Evolutionary conservation across 306 rosid genomes (phyloP), one percentile per base, ranked within the genome.

Genomic region (Pachyrhizus erosus): DNA sequence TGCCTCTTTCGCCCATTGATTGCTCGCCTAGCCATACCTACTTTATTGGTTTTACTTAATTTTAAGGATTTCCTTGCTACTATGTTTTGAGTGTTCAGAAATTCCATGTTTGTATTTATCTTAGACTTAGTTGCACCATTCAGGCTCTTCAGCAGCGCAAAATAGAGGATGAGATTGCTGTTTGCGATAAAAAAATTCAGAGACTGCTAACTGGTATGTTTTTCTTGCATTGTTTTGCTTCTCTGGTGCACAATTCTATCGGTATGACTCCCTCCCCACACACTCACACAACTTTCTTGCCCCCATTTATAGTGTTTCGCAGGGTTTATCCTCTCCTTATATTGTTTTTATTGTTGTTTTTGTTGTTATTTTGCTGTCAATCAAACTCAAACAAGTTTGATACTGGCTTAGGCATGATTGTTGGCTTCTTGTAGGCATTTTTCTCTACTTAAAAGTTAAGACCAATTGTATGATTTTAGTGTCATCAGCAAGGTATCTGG

Each of bases 101-200:
- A 49, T 24, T 64, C 2, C 42, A 61, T 40, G 46, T 69, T 66
- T 69, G 72, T 42, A 24, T 76, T 39, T 39, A 68, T 60, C 79
- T 55, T 75, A 42, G 62, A 73, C 84, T 49, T 57, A 5, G 46
- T 78, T 89, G 86, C 69, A 71, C 73, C 84, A 21, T 77, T 86
- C 90, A 92, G 98, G 90, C 89, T 61, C 86, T 89, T 76, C 91
- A 87, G 85, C 93, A 87, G 74, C 93, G 90, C 70, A 13, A 54
- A 61, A 74, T 91, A 84, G 94, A 89, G 75, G 96, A 91, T 46
- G 89, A 91, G 81, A 92, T 92, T 51, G 94, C 94, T 34, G 68
- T 31, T 57, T 91, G 89, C 49, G 93, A 94, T 81, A 80, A 80
- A 83, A 87, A 84, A 52, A 84, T 94, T 73, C 84, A 85, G 80